These are phyloP conservation scores for Suillus occidentalis DNA, from an alignment of 768 basidiomycete genomes.

Conservation along the genomic window DNA sequence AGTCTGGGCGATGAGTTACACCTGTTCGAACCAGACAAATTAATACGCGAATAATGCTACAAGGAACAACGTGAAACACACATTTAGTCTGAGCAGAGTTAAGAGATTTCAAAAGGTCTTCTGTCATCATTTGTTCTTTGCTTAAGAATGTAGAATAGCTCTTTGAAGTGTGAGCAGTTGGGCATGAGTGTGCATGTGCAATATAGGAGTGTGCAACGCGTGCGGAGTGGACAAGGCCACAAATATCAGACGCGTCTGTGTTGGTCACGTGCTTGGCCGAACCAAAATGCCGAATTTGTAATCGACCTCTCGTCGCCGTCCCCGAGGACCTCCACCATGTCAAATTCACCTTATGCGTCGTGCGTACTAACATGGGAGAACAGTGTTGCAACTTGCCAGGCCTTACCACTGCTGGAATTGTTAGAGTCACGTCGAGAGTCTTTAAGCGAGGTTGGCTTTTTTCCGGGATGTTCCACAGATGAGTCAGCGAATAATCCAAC, in stretches of 20 bases:
- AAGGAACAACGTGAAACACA: not conserved
- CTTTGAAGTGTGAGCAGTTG: not conserved
- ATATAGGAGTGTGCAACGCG: not conserved
- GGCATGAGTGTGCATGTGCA: not conserved
- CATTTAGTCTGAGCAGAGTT: slow-evolving; percentile 14
- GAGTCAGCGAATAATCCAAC: not conserved
- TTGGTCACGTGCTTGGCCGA: slow-evolving; percentile 4
- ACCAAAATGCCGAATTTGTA: not conserved
- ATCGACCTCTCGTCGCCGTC: not conserved
- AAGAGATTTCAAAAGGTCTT: slow-evolving; percentile 7
- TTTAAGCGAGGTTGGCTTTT: not conserved
- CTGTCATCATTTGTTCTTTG: not conserved
- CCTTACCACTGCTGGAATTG: not conserved
- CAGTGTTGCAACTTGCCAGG: not conserved
- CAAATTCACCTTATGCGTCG: not conserved
- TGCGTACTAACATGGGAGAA: not conserved
- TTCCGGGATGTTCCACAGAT: not conserved
- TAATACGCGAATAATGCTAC: not conserved
- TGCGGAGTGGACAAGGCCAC: not conserved
- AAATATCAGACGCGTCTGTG: slow-evolving; percentile 6
- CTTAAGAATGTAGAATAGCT: no score
- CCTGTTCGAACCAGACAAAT: slow-evolving; percentile 41
- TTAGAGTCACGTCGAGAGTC: not conserved
- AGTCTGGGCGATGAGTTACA: slow-evolving; percentile 58
- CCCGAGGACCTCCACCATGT: not conserved